Conservation (phyloP, 305 asterid genomes). For the Rubia peregrina region DNA sequence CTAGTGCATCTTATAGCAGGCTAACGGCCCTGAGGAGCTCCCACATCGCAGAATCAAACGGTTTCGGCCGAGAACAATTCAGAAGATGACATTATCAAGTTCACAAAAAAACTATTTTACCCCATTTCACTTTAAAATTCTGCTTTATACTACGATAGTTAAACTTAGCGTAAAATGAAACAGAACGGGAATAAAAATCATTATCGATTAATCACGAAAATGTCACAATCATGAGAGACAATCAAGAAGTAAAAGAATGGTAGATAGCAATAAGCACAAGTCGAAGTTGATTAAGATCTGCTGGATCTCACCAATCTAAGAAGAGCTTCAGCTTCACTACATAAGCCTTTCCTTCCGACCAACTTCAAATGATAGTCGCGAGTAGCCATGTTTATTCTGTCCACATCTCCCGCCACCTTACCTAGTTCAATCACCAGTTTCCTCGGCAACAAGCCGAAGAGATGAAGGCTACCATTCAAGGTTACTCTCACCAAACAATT, state of each 20-base stretch:
- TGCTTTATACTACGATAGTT: no score
- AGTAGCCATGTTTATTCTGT: slow-evolving; percentile 51
- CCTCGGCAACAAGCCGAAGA: slow-evolving; percentile 51
- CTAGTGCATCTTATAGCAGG: slow-evolving; percentile 26
- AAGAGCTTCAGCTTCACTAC: slow-evolving; percentile 52
- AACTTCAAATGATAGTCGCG: slow-evolving; percentile 39
- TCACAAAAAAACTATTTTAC: no score
- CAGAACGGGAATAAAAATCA: not conserved
- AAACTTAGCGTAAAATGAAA: not conserved
- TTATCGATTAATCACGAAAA: not conserved
- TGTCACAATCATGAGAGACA: not conserved
- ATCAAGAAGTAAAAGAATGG: not conserved
- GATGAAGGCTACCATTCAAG: slow-evolving; percentile 33
- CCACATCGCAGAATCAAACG: slow-evolving; percentile 50
- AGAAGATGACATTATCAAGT: no score
- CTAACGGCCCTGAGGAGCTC: slow-evolving; percentile 42
- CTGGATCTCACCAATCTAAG: slow-evolving; percentile 38
- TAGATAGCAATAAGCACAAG: not conserved
- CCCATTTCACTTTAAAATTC: no score
- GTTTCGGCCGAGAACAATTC: slow-evolving; percentile 3
- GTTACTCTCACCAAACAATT: slow-evolving; percentile 52
- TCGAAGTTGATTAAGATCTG: slow-evolving; percentile 19
- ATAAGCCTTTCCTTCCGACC: slow-evolving; percentile 51
- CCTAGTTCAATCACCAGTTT: slow-evolving; percentile 54
- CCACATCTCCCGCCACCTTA: slow-evolving; percentile 51